Evolutionary conservation across 148 eudicot species (phyloP).

Genomic region (Cornus kousa): DNA sequence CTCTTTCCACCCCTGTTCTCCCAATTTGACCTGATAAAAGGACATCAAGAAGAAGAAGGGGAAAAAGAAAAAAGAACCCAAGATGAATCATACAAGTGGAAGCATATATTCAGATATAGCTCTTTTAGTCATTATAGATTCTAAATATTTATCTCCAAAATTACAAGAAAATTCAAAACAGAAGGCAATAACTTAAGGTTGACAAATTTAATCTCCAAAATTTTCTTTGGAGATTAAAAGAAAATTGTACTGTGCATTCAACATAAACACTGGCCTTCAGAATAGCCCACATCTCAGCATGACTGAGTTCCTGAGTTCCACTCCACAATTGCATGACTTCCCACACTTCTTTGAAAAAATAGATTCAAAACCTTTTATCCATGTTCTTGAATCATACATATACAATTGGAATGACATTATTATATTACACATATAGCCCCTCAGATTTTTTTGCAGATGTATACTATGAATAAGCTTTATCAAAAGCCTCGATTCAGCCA

Average conservation of each 20-base stretch:
- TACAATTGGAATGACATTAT: not conserved
- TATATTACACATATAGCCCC: not conserved
- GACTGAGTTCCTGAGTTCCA: not conserved
- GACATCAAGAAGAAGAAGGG: not conserved
- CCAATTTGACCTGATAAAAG: constrained; percentile 66
- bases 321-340: not conserved
- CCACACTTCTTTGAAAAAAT: not conserved
- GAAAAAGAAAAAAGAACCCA: not conserved
- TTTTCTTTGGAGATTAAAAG: not conserved
- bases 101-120: not conserved
- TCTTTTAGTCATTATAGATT: not conserved
- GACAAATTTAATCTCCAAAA: not conserved
- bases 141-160: not conserved
- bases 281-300: not conserved
- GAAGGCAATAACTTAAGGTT: not conserved
- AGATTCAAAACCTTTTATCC: not conserved
- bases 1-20: constrained; percentile 94
- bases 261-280: not conserved
- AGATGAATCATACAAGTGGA: constrained; percentile 5
- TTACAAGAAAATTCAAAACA: not conserved
- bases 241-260: not conserved
- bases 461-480: too few species aligned
- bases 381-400: not conserved
- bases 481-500: too few species aligned
- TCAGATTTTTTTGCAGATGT: not conserved